Evolutionary conservation across 108 stramenopile genomes (phyloP).

Genomic region (Cyclotella cryptica): DNA sequence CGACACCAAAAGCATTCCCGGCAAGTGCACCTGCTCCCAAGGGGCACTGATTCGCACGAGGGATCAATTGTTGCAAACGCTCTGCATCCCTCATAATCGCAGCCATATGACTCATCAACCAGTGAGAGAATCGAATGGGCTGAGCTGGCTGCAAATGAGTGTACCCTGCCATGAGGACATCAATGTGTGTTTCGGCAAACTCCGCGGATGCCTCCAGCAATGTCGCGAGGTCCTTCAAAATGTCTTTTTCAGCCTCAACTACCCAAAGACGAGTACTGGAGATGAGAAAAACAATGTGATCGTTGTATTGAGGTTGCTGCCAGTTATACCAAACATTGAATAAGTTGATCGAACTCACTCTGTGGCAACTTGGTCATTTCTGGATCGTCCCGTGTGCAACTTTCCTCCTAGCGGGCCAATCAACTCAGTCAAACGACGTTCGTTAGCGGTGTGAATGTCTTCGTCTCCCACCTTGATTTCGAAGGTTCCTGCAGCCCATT

Average conservation of each 20-base stretch:
- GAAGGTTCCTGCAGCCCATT: constrained; percentile 94
- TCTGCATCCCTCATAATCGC: constrained; percentile 93
- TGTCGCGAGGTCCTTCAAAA: constrained; percentile 75
- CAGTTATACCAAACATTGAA: no score
- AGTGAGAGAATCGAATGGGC: constrained; percentile 96
- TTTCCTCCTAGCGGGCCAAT: constrained; percentile 95
- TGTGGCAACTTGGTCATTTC: constrained; percentile 98
- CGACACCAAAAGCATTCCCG: constrained; percentile 98
- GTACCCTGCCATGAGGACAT: constrained; percentile 98
- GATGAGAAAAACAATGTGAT: no score
- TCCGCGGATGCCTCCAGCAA: constrained; percentile 78
- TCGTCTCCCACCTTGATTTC: constrained; percentile 93
- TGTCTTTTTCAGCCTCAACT: constrained; percentile 84
- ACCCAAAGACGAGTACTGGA: constrained; percentile 91
- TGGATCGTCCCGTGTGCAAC: constrained; percentile 96
- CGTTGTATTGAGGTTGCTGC: no score
- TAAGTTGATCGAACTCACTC: constrained; percentile 41
- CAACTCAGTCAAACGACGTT: constrained; percentile 97
- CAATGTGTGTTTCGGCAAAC: constrained; percentile 86
- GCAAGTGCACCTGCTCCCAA: constrained; percentile 97
- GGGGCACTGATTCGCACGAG: constrained; percentile 93
- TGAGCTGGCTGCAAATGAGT: constrained; percentile 99
- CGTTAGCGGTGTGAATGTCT: constrained; percentile 99
- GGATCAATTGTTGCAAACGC: constrained; percentile 88
- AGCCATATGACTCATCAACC: constrained; percentile 95